A percentile compares a stretch with the other conserved stretches of the same genome.
These are phyloP conservation scores for Clarireedia paspali DNA, from an alignment of 2,329 filamentous ascomycete genomes.

Conservation along the genomic window DNA sequence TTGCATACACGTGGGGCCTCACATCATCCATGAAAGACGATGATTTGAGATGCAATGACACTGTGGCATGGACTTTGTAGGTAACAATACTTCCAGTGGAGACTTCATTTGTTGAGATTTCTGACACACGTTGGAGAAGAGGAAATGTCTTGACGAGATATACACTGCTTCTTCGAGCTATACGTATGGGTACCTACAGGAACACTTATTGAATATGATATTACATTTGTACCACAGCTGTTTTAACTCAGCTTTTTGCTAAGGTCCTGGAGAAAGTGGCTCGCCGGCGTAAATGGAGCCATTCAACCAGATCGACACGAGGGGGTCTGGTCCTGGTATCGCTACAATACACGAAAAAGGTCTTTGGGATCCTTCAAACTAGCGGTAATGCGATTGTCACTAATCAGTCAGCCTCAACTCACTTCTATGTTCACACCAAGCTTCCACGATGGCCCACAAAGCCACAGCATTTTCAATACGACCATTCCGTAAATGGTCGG, in stretches of 20 bases:
- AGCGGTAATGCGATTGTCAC: not conserved
- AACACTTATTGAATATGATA: not conserved
- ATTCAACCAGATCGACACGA: constrained; percentile 7
- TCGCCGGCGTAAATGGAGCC: not conserved
- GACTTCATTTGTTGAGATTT: not conserved
- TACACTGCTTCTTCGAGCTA: not conserved
- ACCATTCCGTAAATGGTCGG: constrained; percentile 6
- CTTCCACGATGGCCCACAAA: constrained; percentile 3
- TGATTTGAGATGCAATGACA: constrained; percentile 8
- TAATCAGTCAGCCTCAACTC: constrained; percentile 2
- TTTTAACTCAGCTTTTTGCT: constrained; percentile 2
- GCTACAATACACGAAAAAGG: not conserved
- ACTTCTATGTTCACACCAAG: constrained; percentile 1
- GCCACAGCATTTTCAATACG: constrained; percentile 9
- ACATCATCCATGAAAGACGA: not conserved
- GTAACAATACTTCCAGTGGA: not conserved
- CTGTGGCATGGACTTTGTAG: constrained; percentile 1
- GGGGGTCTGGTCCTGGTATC: not conserved
- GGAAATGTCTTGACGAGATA: not conserved
- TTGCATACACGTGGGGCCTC: constrained; percentile 7
- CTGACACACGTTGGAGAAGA: not conserved
- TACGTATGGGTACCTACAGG: constrained; percentile 3
- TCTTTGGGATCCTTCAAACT: not conserved
- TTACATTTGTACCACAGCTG: not conserved
- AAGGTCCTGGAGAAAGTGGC: not conserved